Conservation (phyloP, 257 asterid genomes). For the Fraxinus pennsylvanica region DNA sequence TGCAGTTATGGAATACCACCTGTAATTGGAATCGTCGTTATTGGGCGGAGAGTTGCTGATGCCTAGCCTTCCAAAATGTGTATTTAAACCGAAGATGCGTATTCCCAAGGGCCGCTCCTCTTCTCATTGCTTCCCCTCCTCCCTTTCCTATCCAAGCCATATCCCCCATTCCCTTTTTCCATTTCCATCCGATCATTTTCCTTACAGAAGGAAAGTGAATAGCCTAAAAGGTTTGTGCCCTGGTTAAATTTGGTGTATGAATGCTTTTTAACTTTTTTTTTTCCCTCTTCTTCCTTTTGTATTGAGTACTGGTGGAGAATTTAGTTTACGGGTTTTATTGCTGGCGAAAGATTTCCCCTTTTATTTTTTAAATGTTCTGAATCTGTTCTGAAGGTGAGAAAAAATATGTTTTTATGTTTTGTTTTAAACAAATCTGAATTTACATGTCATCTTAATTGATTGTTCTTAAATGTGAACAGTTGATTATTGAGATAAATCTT, state of each 20-base stretch:
- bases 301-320: neutral
- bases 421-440: neutral
- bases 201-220: constrained; percentile 9
- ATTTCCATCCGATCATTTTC: constrained; percentile 26
- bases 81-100: constrained; percentile 70
- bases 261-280: no score
- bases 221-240: constrained; percentile 47
- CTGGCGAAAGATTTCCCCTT: neutral
- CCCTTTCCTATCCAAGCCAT: constrained; percentile 25
- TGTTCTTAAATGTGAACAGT: neutral
- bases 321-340: neutral
- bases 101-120: constrained; percentile 53
- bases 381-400: neutral
- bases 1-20: neutral
- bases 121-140: constrained; percentile 38
- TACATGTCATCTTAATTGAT: neutral
- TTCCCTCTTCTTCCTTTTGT: no score
- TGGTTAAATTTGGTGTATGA: neutral
- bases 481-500: neutral
- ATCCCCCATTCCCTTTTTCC: neutral
- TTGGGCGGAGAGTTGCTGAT: neutral
- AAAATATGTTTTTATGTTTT: neutral
- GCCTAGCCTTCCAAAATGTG: constrained; percentile 27
- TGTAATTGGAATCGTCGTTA: neutral
- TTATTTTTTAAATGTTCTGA: neutral